These are phyloP conservation scores for Lepraria neglecta DNA, from an alignment of 495 filamentous ascomycete genomes.

Conservation along the genomic window DNA sequence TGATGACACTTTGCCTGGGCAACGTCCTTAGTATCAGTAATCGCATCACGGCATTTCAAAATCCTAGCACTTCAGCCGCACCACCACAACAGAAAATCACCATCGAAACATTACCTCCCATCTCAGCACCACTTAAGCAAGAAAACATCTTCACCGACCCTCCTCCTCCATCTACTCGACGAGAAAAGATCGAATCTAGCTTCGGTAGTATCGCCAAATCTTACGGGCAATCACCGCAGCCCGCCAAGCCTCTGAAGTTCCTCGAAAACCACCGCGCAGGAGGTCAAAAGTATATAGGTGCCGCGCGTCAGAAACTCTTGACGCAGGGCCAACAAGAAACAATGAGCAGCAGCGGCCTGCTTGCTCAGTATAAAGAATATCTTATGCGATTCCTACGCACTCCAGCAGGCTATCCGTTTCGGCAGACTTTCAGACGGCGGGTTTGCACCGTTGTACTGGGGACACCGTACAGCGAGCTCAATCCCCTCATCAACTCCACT, in stretches of 20 bases:
- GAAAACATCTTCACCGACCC: constrained; percentile 52
- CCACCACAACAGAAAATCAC: constrained; percentile 29
- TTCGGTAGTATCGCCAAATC: constrained; percentile 51
- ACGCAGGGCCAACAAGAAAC: constrained; percentile 41
- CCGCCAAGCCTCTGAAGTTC: constrained; percentile 19
- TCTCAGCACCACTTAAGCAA: constrained; percentile 48
- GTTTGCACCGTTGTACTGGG: constrained; percentile 60
- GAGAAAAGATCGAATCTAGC: constrained; percentile 45
- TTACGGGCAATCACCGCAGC: constrained; percentile 49
- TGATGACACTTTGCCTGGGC: constrained; percentile 58
- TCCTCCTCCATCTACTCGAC: constrained; percentile 43
- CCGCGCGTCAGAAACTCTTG: constrained; percentile 35
- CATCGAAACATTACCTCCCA: constrained; percentile 44
- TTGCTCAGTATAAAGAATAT: constrained; percentile 33
- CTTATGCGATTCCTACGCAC: constrained; percentile 41
- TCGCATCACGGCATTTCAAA: constrained; percentile 56
- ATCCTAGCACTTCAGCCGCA: constrained; percentile 35
- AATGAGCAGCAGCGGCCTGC: constrained; percentile 38
- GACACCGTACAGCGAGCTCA: constrained; percentile 56
- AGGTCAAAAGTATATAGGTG: constrained; percentile 16
- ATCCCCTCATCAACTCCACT: constrained; percentile 61
- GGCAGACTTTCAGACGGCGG: constrained; percentile 59
- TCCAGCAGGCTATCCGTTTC: constrained; percentile 61
- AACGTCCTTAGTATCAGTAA: constrained; percentile 58
- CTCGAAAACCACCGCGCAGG: constrained; percentile 13